Percentiles rank a stretch among this genome's conserved stretches.
phyloP scores from a whole-genome alignment of 164 flowering plant genomes.

The Santalum album region DNA sequence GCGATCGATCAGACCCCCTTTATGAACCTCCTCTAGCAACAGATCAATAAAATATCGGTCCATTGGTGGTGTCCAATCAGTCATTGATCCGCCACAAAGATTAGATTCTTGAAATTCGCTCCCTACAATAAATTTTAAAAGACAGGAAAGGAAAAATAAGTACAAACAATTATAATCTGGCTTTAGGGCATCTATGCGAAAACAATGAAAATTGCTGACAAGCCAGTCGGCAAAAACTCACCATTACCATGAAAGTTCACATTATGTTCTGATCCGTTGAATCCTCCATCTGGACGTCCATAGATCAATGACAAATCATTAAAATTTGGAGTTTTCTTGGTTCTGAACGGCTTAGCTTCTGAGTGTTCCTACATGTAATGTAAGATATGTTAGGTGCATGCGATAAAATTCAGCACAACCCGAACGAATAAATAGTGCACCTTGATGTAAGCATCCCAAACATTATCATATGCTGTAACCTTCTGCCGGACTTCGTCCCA shows the following conservation, averaged over 20 bases:
- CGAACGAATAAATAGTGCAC: constrained; percentile 7
- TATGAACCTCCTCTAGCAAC: constrained; percentile 22
- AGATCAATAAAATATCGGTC: constrained; percentile 24
- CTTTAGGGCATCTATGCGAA: too few species aligned
- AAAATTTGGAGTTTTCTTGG: constrained; percentile 10
- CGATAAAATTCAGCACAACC: background rate
- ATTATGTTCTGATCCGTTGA: constrained; percentile 2
- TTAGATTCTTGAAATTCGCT: background rate
- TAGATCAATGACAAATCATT: constrained; percentile 19
- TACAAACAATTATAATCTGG: background rate
- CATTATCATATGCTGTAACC: background rate
- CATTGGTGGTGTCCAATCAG: constrained; percentile 29
- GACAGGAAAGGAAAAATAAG: background rate
- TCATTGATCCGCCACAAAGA: constrained; percentile 7
- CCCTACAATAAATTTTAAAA: constrained; percentile 5
- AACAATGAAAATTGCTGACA: too few species aligned
- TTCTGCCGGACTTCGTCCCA: background rate
- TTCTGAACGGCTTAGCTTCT: constrained; percentile 14
- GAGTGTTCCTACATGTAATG: constrained; percentile 15
- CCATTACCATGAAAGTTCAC: constrained; percentile 5
- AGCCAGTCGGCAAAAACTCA: background rate
- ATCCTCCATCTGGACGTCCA: constrained; percentile 11
- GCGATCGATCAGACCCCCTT: constrained; percentile 10
- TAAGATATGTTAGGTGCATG: constrained; percentile 4
- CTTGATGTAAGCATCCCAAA: constrained; percentile 9